Evolutionary conservation across 208 protist genomes (phyloP), one percentile per base, ranked within the genome.

Genomic region (Leishmania amazonensis): DNA sequence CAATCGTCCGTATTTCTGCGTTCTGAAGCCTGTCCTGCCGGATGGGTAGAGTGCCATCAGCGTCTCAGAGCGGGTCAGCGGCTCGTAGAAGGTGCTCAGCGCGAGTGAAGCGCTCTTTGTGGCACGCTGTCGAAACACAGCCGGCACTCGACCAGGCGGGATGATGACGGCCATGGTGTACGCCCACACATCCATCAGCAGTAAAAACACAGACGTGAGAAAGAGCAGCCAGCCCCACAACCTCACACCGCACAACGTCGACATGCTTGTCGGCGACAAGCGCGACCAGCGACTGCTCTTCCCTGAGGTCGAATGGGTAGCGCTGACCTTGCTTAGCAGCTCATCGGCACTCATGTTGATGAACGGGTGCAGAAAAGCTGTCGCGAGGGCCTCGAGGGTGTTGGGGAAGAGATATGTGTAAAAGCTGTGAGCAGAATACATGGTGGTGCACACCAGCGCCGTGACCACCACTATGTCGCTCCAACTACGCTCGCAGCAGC

Each of bases 331-430:
- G 54, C 40, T 31, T 17, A 72, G 31, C 4, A 86, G 24, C 11
- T 85, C 83, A 38, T 85, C 80, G 9, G 71, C 58, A 54, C 57
- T 82, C 9, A 88, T 57, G 42, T 79, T 31, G 28, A 42, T n/a
- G 58, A 90, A 85, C 2, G 84, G 76, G 13, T 81, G 78, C 24
- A 88, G 31, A 40, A 92, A 24, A 13, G 81, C 58, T 0, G 73
- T 62, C 6, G 70, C 85, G 8, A 90, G 51, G 38, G 75, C 86
- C 45, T 86, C 70, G 15, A 96, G 76, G 8, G 87, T 90, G 62
- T 91, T 79, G 47, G 93, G 92, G 76, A 97, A 97, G 0, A 97
- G 64, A 70, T 95, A 97, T 2, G 78, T 76, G 76, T 94, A 97
- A 81, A 94, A 96, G 67, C 89, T 93, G 68, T 91, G 85, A 3